Evolutionary conservation across 176 grass and related monocot species (phyloP), one percentile per base, ranked within the genome.

Genomic region (Oryza brachyantha): DNA sequence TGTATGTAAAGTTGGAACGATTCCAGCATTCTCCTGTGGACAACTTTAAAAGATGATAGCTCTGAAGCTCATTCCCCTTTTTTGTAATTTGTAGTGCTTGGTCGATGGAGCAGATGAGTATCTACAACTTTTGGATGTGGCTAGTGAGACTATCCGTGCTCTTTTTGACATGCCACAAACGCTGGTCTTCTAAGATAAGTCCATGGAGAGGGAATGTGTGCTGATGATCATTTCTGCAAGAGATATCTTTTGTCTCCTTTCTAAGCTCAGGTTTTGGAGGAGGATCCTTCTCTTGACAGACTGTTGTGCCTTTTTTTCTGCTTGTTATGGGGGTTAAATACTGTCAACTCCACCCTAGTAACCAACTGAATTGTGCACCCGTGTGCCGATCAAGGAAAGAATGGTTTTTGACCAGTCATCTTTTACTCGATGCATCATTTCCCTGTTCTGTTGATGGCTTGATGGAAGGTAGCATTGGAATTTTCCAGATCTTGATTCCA

Each of bases 51-150:
- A 17, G 4, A 52, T 57, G 42, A 39, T 21, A 66, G 12, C 17
- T 81, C 22, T 29, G 28, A 59, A 58, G 54, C 62, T 79, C 19
- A 68, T 45, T 24, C 12, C 25, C 34, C 14, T 31, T 78, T 60
- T 29, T 60, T 79, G 41, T 80, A 81, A 72, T 81, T 46, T 71
- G 28, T 90, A 99, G 96, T 95, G 96, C 81, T 86, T 99, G 76
- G 81, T 93, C 19, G 96, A 99, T 86, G 92, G 92, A 8, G 96
- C 96, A 14, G 96, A 95, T 22, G 96, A 99, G 84, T 99, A 93
- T 70, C 74, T 99, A 17, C 96, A 99, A 34, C 90, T 99, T 38
- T 52, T 99, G 86, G 86, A 89, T 85, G 93, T 93, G 27, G 83
- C 92, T 10, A 89, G 81, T 21, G 77, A 95, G 70, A 89, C 92